A percentile compares a stretch with the other conserved stretches of the same genome.
phyloP scores from a whole-genome alignment of 768 basidiomycete species.

The Tylopilus sp. region DNA sequence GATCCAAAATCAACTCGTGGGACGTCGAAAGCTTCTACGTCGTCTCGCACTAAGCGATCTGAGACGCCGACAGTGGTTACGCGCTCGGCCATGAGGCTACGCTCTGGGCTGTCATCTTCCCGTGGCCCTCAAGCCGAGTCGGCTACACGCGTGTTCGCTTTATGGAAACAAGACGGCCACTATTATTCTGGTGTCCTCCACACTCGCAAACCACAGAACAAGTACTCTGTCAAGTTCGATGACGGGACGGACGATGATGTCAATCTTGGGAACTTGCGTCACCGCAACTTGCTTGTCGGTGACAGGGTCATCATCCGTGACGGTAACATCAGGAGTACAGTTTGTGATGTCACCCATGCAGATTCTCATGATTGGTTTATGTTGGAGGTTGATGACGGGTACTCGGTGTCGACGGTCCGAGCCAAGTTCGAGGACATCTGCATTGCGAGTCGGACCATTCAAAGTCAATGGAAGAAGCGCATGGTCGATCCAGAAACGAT shows the following conservation, averaged over 20 bases:
- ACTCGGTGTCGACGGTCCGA: slow-evolving; percentile 21
- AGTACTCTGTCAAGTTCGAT: slow-evolving; percentile 62
- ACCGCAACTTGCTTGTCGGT: slow-evolving; percentile 44
- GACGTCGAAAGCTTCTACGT: slow-evolving; percentile 23
- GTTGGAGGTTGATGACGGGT: slow-evolving; percentile 40
- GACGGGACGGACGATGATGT: slow-evolving; percentile 51
- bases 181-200: slow-evolving; percentile 62
- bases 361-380: slow-evolving; percentile 31
- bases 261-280: slow-evolving; percentile 51
- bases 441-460: slow-evolving; percentile 50
- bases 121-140: slow-evolving; percentile 13
- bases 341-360: slow-evolving; percentile 30
- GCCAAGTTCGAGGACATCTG: slow-evolving; percentile 40
- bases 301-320: slow-evolving; percentile 51
- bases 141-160: slow-evolving; percentile 64
- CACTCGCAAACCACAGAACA: slow-evolving; percentile 26
- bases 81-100: slow-evolving; percentile 38
- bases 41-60: slow-evolving; percentile 25
- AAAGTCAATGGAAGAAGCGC: slow-evolving; percentile 53
- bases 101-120: slow-evolving; percentile 34
- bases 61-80: slow-evolving; percentile 29
- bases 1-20: slow-evolving; percentile 25
- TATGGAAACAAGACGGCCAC: slow-evolving; percentile 58
- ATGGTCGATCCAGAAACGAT: slow-evolving; percentile 40
- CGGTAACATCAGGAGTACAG: slow-evolving; percentile 28